Evolutionary conservation across 305 asterid species (phyloP).

Genomic region (Solanum aculeatissimum): DNA sequence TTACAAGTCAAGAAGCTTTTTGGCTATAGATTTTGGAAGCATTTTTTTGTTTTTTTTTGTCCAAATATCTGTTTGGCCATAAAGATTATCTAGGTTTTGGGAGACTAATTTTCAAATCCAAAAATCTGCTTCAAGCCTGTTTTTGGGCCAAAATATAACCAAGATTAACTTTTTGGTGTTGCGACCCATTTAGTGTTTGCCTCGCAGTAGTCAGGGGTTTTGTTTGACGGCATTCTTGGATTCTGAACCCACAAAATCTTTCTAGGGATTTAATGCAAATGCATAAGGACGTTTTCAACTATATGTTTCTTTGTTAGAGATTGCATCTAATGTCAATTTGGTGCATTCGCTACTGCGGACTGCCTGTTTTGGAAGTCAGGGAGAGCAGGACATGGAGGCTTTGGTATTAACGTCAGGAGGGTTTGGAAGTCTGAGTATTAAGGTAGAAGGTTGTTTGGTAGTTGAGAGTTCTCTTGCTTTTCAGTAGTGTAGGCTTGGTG

Average conservation of each 20-base stretch:
- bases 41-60: background rate
- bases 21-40: background rate
- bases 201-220: background rate
- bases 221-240: background rate
- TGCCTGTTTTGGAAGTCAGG: background rate
- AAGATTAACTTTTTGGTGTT: background rate
- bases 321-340: background rate
- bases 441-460: background rate
- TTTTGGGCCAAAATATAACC: background rate
- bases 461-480: background rate
- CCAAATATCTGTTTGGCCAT: background rate
- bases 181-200: background rate
- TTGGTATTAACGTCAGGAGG: background rate
- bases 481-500: background rate
- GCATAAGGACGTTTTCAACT: background rate
- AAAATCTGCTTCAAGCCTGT: background rate
- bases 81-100: background rate
- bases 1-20: background rate
- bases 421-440: background rate
- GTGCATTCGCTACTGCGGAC: background rate
- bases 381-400: background rate
- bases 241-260: background rate
- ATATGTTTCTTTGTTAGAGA: background rate
- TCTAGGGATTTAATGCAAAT: background rate
- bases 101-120: background rate